These are phyloP conservation scores for Kwoniella dendrophila DNA, from an alignment of 768 basidiomycete genomes.

Conservation along the genomic window DNA sequence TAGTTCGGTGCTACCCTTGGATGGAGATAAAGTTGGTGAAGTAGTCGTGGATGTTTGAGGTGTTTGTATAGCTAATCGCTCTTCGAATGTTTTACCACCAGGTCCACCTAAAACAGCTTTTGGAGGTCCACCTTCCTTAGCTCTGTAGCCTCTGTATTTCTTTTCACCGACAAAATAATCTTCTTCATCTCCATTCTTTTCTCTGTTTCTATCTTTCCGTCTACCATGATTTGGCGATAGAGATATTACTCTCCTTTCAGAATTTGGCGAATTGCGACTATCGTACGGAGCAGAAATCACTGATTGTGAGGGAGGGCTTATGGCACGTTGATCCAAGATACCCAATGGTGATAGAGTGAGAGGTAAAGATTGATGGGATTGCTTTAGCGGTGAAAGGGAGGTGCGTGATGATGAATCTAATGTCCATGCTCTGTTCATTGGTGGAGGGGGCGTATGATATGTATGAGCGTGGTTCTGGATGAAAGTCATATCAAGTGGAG, in stretches of 20 bases:
- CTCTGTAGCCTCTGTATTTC: conserved; percentile 13
- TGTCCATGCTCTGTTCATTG: conserved; percentile 14
- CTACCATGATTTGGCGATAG: conserved; percentile 3
- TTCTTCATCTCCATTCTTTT: no score
- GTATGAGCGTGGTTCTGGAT: neutral
- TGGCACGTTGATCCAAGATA: neutral
- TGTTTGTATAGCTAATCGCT: conserved; percentile 20
- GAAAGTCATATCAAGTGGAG: neutral
- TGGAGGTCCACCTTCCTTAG: conserved; percentile 31
- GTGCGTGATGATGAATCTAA: conserved; percentile 8
- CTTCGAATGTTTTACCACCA: conserved; percentile 40
- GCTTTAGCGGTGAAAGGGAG: conserved; percentile 1
- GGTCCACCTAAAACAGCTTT: conserved; percentile 43
- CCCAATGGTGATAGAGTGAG: conserved; percentile 2
- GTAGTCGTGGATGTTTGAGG: no score
- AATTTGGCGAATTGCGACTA: neutral
- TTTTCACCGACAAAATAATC: neutral
- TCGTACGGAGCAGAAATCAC: conserved; percentile 5
- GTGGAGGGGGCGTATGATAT: conserved; percentile 2
- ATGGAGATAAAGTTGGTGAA: neutral
- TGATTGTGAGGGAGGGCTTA: conserved; percentile 4
- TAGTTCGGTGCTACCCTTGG: neutral
- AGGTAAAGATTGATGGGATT: neutral
- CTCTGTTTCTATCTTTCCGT: no score
- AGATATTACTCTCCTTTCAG: conserved; percentile 3